Base-by-base conservation (phyloP, 1,139 yeast species). In the Petasospora rhodanensis region DNA sequence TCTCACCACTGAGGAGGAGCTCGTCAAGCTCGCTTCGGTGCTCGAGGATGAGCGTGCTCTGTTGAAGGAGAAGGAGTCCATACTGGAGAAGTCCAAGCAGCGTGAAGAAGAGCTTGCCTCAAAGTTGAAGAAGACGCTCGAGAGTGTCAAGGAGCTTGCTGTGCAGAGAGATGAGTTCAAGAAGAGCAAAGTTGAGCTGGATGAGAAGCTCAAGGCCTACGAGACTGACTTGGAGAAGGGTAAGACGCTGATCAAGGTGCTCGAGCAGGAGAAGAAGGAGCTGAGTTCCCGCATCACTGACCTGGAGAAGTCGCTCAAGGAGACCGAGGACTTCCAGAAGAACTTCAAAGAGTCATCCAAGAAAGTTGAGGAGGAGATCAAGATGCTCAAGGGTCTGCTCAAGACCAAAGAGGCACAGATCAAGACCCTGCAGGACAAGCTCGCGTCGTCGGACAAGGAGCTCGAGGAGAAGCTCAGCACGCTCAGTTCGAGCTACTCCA, bases 1-100 rank as follows among this genome's bases (percentile, higher is more conserved):
- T 28, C 41, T 51, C 2, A 49, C 57, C 22, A 52, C 61, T 11
- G 61, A 58, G n/a, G 51, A 51, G 10, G 66, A 71, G 35, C 47
- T 70, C 14, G 49, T 49, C 22, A 51, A 59, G 24, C 44, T 67
- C 14, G 58, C 61, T 24, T 54, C 55, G 6, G 46, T 58, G 17
- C 52, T 68, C 13, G 58, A 55, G 16, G 47, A 61, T 24, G 74
- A 71, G 40, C 56, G 68, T 24, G 41, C 46, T 9, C 40, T 65
- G 4, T 60, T 73, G n/a, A 45, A 59, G 7, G 66, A 60, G 28
- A 73, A 72, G 41, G 75, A 72, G 14, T 54, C 52, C 19, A 55
- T 64, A 31, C 46, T 74, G 18, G 57, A 60, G 24, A 56, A 64
- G 14, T 56, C 68, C 3, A 62, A 63, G 32, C 53, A 53, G 15